Evolutionary conservation across 2,329 filamentous ascomycete species (phyloP).

Genomic region (Stagonosporopsis tanaceti): DNA sequence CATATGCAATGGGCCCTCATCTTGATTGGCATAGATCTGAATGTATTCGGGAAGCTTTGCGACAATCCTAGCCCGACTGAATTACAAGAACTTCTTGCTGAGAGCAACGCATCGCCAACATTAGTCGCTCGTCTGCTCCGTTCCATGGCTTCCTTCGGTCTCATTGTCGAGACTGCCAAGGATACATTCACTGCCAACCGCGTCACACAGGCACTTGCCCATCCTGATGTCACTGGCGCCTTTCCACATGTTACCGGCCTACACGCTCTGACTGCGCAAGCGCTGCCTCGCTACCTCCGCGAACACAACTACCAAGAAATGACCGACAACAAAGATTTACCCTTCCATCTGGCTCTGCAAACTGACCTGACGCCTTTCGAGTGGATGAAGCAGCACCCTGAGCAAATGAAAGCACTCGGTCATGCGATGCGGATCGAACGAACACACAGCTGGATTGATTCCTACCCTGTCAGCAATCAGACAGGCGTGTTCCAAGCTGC

Average conservation of each 20-base stretch:
- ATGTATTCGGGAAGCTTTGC: conserved; percentile 29
- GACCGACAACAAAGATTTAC: conserved; percentile 32
- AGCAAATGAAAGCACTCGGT: conserved; percentile 38
- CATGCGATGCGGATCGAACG: conserved; percentile 41
- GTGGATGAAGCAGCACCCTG: conserved; percentile 36
- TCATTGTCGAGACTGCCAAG: conserved; percentile 39
- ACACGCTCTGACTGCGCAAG: conserved; percentile 32
- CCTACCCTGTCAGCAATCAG: conserved; percentile 29
- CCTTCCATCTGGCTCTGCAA: conserved; percentile 37
- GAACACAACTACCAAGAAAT: conserved; percentile 39
- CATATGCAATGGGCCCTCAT: conserved; percentile 34
- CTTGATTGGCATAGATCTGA: conserved; percentile 31
- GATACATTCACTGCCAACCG: conserved; percentile 42
- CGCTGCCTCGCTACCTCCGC: conserved; percentile 41
- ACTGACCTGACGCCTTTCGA: conserved; percentile 40
- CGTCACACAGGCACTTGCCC: conserved; percentile 37
- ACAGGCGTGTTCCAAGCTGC: conserved; percentile 25
- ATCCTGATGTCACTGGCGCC: conserved; percentile 36
- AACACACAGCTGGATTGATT: conserved; percentile 28
- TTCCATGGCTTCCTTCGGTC: conserved; percentile 42
- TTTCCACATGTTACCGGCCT: conserved; percentile 35
- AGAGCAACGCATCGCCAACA: conserved; percentile 33
- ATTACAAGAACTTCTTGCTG: conserved; percentile 29
- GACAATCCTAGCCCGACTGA: conserved; percentile 17
- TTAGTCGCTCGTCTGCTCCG: conserved; percentile 46